A percentile compares a stretch with the other conserved stretches of the same genome.
phyloP scores from a whole-genome alignment of 352 stramenopile genomes.

The Globisporangium abappressorium region DNA sequence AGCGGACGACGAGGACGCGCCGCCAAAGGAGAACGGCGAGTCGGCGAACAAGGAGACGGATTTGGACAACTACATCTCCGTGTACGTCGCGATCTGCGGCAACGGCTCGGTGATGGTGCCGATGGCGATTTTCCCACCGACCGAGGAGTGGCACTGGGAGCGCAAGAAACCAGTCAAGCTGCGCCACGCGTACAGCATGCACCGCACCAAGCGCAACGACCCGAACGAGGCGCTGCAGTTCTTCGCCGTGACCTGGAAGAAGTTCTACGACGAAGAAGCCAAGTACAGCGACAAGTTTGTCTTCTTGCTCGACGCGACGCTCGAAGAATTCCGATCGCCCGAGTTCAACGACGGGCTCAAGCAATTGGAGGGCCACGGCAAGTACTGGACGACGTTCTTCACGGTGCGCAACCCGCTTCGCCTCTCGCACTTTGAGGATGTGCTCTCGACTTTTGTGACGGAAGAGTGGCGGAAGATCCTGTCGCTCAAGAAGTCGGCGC shows the following conservation, averaged over 20 bases:
- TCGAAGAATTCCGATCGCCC: slow-evolving; percentile 63
- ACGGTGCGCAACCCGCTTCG: slow-evolving; percentile 72
- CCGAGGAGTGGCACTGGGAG: slow-evolving; percentile 82
- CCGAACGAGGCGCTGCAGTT: slow-evolving; percentile 78
- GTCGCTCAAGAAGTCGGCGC: slow-evolving; percentile 75
- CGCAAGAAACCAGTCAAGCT: slow-evolving; percentile 84
- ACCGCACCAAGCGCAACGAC: slow-evolving; percentile 68
- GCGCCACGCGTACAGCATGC: slow-evolving; percentile 76
- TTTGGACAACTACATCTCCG: slow-evolving; percentile 67
- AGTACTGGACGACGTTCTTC: slow-evolving; percentile 80
- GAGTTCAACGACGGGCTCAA: slow-evolving; percentile 75
- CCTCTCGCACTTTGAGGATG: slow-evolving; percentile 71
- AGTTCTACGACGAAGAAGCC: slow-evolving; percentile 86
- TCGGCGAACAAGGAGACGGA: slow-evolving; percentile 14
- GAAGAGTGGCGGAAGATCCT: slow-evolving; percentile 79
- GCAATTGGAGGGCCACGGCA: slow-evolving; percentile 75
- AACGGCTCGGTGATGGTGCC: slow-evolving; percentile 86
- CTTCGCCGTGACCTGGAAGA: slow-evolving; percentile 86
- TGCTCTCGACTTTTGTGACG: slow-evolving; percentile 63
- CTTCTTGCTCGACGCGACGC: slow-evolving; percentile 64
- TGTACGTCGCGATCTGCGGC: slow-evolving; percentile 84
- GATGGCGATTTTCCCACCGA: slow-evolving; percentile 80
- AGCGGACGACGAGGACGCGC: slow-evolving; percentile 32
- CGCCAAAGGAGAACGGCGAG: slow-evolving; percentile 7
- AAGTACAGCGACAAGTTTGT: slow-evolving; percentile 87